Base-by-base conservation (phyloP, 441 rosid genomes). In the Cnidoscolus chayamansa region DNA sequence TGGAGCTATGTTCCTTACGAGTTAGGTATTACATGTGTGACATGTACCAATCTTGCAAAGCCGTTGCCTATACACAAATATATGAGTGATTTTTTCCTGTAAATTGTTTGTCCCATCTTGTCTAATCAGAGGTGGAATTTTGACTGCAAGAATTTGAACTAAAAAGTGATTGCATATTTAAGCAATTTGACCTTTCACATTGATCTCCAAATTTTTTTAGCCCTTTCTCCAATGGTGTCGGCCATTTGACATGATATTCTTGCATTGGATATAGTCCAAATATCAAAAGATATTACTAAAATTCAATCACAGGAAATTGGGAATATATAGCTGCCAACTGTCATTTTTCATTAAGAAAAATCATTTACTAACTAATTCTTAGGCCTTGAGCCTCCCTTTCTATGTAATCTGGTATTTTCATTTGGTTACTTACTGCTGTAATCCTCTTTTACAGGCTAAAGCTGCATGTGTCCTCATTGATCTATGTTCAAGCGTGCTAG, bases 391-490 rank as follows among this genome's bases (percentile, higher is more conserved):
- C 6, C 25, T 72, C 50, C 49, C 20, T 59, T 40, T 60, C 56
- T 11, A 9, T 57, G 49, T 12, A 50, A 35, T 57, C 20, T 49
- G 30, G 19, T 60, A 19, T 50, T 40, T 37, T 74, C 19, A 59
- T 64, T 15, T 63, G 19, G 72, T 65, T 72, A 37, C 55, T 53
- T 72, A 68, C 71, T 63, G 67, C 73, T 72, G 55, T 70, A 58
- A 40, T 51, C 31, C 66, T 72, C 70, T 79, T 82, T 67, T 68
- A 70, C 90, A 92, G 97, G 93, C 90, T 64, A 92, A 89, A 85
- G 95, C 93, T 70, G 95, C 97, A 67, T 89, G 97, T 77, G 80
- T 92, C 77, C 78, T 92, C 66, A 85, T 92, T 77, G 97, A 92
- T 81, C 84, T 92, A 40, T 89, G 97, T 80, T 86, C 90, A 60